Evolutionary conservation across 2,329 filamentous ascomycete genomes (phyloP), one percentile per base, ranked within the genome.

Genomic region (Endoconidiophora polonica): DNA sequence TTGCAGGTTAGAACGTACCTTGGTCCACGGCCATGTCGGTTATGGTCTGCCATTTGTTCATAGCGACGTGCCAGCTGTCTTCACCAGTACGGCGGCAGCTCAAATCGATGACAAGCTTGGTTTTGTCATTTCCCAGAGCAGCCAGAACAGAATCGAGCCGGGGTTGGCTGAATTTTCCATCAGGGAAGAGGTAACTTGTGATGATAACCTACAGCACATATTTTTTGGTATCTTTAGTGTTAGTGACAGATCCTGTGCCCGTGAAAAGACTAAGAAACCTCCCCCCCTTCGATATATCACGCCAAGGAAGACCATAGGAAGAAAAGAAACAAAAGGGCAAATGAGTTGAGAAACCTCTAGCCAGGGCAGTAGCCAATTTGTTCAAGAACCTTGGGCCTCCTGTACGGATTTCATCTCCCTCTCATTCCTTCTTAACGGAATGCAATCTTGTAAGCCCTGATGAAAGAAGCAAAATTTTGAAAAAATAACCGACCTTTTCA

Each of bases 31-130:
- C 86, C 79, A 94, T 94, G 59, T 95, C 86, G 1, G 91, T 96
- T 50, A 96, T 81, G 1, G 86, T 94, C 71, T 96, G 91, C 91
- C 91, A 98, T 64, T 94, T 94, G 65, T 98, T 86, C 82, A 94
- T 98, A 50, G 91, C 90, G n/a, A 98, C 91, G 59, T 84, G 87
- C 91, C 91, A 98, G 38, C 70, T 81, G 50, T 81, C 71, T 3
- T 71, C 68, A 37, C 73, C 83, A 54, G 79, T 81, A 52, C 80
- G 73, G 47, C 91, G 79, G 62, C 91, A 98, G 65, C 87, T 94
- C 22, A 98, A 74, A 61, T 98, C 91, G 62, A 98, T 88, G 57
- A 98, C 90, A 45, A 98, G 77, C 65, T 85, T 91, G 45, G 71
- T 68, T 61, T 72, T 86, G 61, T 94, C 81, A 48, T 81, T 79